Percentiles rank a stretch among this genome's conserved stretches.
Conservation (phyloP, 805 yeast species). For the Saccharomyces kudriavzevii region DNA sequence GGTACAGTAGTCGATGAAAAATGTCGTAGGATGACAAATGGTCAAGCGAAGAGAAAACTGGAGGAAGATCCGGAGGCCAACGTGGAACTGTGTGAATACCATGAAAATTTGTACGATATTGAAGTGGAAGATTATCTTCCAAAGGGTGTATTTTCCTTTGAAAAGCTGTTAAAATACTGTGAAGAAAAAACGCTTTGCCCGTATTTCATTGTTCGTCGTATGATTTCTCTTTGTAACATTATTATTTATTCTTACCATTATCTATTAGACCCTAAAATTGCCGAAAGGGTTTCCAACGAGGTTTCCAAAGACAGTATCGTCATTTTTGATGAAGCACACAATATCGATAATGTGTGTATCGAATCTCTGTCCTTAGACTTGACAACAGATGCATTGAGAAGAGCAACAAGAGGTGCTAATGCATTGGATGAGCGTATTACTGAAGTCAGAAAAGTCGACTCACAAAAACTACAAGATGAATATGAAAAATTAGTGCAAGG, state of each 20-base stretch:
- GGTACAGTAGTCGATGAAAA: conserved; percentile 93
- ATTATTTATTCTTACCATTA: conserved; percentile 96
- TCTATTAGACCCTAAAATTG: conserved; percentile 91
- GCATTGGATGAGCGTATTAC: conserved; percentile 75
- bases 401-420: conserved; percentile 82
- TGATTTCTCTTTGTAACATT: conserved; percentile 90
- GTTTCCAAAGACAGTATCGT: conserved; percentile 87
- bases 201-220: conserved; percentile 93
- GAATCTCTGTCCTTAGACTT: conserved; percentile 88
- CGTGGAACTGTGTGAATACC: conserved; percentile 68
- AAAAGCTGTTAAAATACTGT: conserved; percentile 69
- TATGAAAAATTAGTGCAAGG: conserved; percentile 89
- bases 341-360: conserved; percentile 96
- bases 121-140: conserved; percentile 89
- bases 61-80: conserved; percentile 53
- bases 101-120: conserved; percentile 76
- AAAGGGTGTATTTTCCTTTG: conserved; percentile 91
- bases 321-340: conserved; percentile 97
- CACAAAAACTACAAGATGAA: conserved; percentile 78
- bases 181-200: conserved; percentile 81
- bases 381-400: conserved; percentile 79
- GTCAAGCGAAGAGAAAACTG: conserved; percentile 63
- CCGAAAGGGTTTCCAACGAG: conserved; percentile 89
- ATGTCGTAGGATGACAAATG: conserved; percentile 91
- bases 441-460: conserved; percentile 73